These are phyloP conservation scores for Stagonosporopsis cucurbitacearum DNA, from an alignment of 2,329 filamentous ascomycete species.

Conservation along the genomic window DNA sequence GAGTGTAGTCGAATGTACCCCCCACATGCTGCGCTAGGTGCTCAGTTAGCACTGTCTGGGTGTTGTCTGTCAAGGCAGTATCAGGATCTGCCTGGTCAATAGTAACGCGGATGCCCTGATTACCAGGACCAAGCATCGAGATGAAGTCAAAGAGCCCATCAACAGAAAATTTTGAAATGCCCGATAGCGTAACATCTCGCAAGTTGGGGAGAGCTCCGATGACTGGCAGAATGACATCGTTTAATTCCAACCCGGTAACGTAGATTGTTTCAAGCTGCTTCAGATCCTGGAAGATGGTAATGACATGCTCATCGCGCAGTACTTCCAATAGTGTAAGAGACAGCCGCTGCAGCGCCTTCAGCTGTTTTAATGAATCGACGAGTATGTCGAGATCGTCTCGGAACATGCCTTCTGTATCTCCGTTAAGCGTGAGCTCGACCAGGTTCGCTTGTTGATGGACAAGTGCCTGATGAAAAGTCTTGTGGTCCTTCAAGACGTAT, in stretches of 20 bases:
- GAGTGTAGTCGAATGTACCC: conserved; percentile 54
- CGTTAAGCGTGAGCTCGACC: conserved; percentile 53
- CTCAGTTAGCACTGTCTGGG: conserved; percentile 48
- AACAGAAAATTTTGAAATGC: conserved; percentile 62
- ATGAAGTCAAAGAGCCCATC: conserved; percentile 58
- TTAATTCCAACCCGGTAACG: conserved; percentile 62
- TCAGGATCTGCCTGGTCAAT: conserved; percentile 56
- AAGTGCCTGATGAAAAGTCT: conserved; percentile 61
- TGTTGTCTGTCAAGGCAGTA: conserved; percentile 49
- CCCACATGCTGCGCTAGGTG: conserved; percentile 49
- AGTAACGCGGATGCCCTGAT: conserved; percentile 52
- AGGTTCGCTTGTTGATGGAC: conserved; percentile 60
- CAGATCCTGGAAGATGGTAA: conserved; percentile 55
- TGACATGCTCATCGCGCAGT: conserved; percentile 59
- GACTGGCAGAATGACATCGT: conserved; percentile 56
- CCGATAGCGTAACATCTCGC: conserved; percentile 61
- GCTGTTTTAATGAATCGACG: conserved; percentile 58
- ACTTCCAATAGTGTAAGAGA: conserved; percentile 60
- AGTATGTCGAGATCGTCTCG: conserved; percentile 58
- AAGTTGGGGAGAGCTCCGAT: conserved; percentile 58
- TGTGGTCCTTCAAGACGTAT: conserved; percentile 58
- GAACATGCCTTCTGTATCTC: conserved; percentile 56
- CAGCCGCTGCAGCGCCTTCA: conserved; percentile 61
- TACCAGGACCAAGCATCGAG: conserved; percentile 49
- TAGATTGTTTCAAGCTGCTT: conserved; percentile 62